Evolutionary conservation across 2,329 filamentous ascomycete species (phyloP), one percentile per base, ranked within the genome.

Genomic region (Westerdykella sp.): DNA sequence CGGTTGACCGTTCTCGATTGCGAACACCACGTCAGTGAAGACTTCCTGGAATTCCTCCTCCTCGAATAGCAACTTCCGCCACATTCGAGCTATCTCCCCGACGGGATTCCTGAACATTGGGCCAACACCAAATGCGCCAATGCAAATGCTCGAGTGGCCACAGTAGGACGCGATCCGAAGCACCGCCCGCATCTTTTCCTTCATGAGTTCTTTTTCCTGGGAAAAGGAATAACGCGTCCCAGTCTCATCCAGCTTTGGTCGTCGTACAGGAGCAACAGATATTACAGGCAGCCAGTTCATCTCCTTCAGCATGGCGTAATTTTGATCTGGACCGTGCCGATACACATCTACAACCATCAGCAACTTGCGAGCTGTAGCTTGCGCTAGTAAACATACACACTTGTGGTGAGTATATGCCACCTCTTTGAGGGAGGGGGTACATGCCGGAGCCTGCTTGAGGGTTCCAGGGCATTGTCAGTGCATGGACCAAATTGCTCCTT

Each of bases 151-250:
- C 35, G 51, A 53, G 51, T 67, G 61, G 16, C 63, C 62, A 42
- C 62, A 67, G 34, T 65, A 63, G 11, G 60, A 77, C 49, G 84
- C 85, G 49, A 88, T 86, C 37, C 81, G 76, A 14, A 89, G 75
- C 2, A 84, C 81, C 1, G 80, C 78, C 16, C 80, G 78, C 63
- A 89, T 82, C 67, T 88, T 87, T 55, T 84, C 81, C 55, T 75
- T 76, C 68, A 87, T 84, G 62, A 87, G 74, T 51, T 85, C 80
- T 47, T 78, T 78, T 66, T 89, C 85, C 55, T 82, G 74, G 3
- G 74, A 72, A 63, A 90, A 89, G 0, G 83, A 84, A 66, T 87
- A 89, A 49, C 78, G 79, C 47, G 73, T 73, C n/a, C 80, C 81
- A 39, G 74, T 73, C 46, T 80, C 78, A 54, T 81, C 81, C 32